Percentiles rank a stretch among this genome's conserved stretches.
These are phyloP conservation scores for Russula sp. DNA, from an alignment of 768 basidiomycete species.

Conservation along the genomic window DNA sequence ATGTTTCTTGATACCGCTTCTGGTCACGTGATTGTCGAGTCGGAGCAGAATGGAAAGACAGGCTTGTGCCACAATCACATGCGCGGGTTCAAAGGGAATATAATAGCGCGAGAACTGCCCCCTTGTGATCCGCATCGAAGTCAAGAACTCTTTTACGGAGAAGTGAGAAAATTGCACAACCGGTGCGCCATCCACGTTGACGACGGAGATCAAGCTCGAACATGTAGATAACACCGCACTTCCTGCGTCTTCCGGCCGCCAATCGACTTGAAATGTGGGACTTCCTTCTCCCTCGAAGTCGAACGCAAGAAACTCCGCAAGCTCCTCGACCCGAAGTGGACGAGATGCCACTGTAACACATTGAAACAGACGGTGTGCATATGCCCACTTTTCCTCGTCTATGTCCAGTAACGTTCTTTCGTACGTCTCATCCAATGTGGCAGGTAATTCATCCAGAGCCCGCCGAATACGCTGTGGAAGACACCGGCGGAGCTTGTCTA, in stretches of 20 bases:
- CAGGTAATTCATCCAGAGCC: not conserved
- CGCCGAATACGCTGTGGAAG: too few relatives aligned
- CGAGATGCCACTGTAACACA: not conserved
- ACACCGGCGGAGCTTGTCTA: not conserved
- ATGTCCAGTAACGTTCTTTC: not conserved
- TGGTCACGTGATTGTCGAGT: not conserved
- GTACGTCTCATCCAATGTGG: not conserved
- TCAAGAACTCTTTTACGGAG: not conserved
- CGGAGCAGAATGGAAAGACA: not conserved
- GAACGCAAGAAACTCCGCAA: slow-evolving; percentile 1
- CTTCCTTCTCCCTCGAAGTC: not conserved
- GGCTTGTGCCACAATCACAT: not conserved
- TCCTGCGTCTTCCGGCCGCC: not conserved
- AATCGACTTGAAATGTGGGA: not conserved
- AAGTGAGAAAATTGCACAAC: slow-evolving; percentile 6
- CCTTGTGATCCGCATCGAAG: not conserved
- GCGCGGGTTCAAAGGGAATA: not conserved
- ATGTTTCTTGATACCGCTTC: not conserved
- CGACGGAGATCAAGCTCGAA: not conserved
- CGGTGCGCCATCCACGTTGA: not conserved
- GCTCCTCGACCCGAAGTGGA: not conserved
- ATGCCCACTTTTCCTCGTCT: not conserved
- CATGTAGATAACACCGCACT: not conserved
- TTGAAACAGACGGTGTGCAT: slow-evolving; percentile 1
- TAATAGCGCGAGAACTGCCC: not conserved